Percentiles rank a stretch among this genome's conserved stretches.
phyloP scores from a whole-genome alignment of 805 yeast genomes.

The Wickerhamomyces ciferrii region DNA sequence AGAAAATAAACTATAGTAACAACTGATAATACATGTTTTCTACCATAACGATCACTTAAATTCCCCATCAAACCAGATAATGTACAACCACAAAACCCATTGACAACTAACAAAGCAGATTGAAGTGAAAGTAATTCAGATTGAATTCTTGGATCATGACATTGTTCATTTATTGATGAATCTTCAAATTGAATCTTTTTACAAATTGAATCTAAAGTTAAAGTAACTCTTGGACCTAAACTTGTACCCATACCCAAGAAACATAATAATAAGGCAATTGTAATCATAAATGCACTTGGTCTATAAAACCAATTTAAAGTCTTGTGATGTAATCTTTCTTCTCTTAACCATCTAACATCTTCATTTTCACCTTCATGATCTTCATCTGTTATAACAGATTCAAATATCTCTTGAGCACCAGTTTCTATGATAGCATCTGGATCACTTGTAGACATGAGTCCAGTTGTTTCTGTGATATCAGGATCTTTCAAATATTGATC shows the following conservation, averaged over 20 bases:
- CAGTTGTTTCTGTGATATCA: neutral
- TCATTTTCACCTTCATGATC: conserved; percentile 30
- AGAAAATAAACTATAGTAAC: conserved; percentile 22
- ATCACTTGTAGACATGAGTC: neutral
- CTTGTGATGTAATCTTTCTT: conserved; percentile 39
- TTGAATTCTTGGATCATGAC: conserved; percentile 38
- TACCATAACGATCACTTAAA: conserved; percentile 58
- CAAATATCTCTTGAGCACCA: conserved; percentile 27
- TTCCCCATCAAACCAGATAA: conserved; percentile 62
- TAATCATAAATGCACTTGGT: conserved; percentile 51
- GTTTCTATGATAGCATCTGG: neutral
- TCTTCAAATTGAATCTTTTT: conserved; percentile 12
- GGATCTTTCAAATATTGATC: neutral
- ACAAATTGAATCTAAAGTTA: conserved; percentile 29
- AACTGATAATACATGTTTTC: conserved; percentile 42
- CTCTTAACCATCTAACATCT: conserved; percentile 44
- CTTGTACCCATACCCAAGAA: conserved; percentile 36
- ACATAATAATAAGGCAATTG: conserved; percentile 34
- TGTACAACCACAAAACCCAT: conserved; percentile 41
- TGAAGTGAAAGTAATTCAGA: conserved; percentile 41
- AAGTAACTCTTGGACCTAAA: conserved; percentile 31
- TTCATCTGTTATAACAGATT: conserved; percentile 33
- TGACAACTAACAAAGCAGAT: conserved; percentile 34
- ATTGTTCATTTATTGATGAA: conserved; percentile 12
- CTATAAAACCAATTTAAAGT: conserved; percentile 46